Evolutionary conservation across 2,329 filamentous ascomycete genomes (phyloP).

Genomic region (Blastomyces parvus): DNA sequence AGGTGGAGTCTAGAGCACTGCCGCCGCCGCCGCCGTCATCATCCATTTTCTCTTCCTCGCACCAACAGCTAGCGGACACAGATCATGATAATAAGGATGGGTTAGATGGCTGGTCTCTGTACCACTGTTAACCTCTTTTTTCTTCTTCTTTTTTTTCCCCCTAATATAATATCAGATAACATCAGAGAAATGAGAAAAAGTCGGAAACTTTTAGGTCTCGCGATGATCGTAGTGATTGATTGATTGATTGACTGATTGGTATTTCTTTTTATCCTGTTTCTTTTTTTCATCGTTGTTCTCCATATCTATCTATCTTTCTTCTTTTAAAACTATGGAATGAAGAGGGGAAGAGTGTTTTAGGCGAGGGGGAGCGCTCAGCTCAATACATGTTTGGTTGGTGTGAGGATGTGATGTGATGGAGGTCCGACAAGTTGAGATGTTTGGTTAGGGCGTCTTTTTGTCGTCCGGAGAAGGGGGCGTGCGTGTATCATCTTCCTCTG

Average conservation of each 20-base stretch:
- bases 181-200: not conserved
- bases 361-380: not conserved
- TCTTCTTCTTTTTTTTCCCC: not conserved
- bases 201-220: not conserved
- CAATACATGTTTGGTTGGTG: not conserved
- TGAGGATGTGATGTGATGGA: not conserved
- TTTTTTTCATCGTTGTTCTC: not conserved
- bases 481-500: not conserved
- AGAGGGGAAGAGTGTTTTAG: no score
- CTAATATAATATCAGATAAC: not conserved
- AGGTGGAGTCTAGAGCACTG: not conserved
- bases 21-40: not conserved
- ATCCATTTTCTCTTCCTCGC: not conserved
- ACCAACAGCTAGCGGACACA: not conserved
- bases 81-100: not conserved
- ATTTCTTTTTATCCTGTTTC: not conserved
- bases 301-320: not conserved
- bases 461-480: not conserved
- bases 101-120: slow-evolving; percentile 6
- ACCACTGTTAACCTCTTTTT: slow-evolving; percentile 1
- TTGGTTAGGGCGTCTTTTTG: not conserved
- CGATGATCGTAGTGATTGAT: not conserved
- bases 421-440: not conserved
- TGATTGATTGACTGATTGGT: not conserved
- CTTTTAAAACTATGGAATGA: not conserved